These are phyloP conservation scores for Rehmannia glutinosa DNA, from an alignment of 257 asterid genomes.

Conservation along the genomic window DNA sequence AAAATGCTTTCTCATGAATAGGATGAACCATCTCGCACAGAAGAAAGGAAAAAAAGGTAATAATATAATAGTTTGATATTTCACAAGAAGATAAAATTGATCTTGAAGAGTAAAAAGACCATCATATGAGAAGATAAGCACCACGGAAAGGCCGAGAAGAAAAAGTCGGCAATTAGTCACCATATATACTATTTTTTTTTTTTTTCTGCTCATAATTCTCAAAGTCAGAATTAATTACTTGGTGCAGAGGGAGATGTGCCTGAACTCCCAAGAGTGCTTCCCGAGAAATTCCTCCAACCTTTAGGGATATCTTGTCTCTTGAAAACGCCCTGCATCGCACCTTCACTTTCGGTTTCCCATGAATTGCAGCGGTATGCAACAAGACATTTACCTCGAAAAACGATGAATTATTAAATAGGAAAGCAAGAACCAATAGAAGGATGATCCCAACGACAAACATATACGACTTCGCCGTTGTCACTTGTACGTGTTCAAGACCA, in stretches of 20 bases:
- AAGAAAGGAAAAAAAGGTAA: not conserved
- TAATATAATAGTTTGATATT: not conserved
- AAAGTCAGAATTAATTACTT: slow-evolving; percentile 19
- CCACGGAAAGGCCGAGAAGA: not conserved
- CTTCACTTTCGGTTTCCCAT: slow-evolving; percentile 9
- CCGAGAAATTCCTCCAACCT: slow-evolving; percentile 38
- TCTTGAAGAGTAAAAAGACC: not conserved
- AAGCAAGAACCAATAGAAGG: not conserved
- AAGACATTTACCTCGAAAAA: too few species aligned
- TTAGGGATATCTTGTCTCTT: slow-evolving; percentile 49
- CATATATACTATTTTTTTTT: too few species aligned
- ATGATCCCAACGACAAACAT: not conserved
- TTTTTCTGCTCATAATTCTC: not conserved
- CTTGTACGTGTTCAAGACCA: too few species aligned
- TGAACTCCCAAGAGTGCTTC: slow-evolving; percentile 38
- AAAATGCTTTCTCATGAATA: slow-evolving; percentile 22
- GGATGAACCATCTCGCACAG: slow-evolving; percentile 8
- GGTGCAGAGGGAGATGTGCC: slow-evolving; percentile 34
- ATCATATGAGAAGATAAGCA: not conserved
- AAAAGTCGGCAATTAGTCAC: not conserved
- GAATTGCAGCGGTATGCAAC: too few species aligned
- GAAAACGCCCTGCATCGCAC: slow-evolving; percentile 53
- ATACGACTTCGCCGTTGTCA: not conserved
- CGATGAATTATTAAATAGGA: not conserved
- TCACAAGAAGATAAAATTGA: not conserved